Conservation (phyloP, 495 filamentous ascomycete genomes). For the Entonaema liquescens region DNA sequence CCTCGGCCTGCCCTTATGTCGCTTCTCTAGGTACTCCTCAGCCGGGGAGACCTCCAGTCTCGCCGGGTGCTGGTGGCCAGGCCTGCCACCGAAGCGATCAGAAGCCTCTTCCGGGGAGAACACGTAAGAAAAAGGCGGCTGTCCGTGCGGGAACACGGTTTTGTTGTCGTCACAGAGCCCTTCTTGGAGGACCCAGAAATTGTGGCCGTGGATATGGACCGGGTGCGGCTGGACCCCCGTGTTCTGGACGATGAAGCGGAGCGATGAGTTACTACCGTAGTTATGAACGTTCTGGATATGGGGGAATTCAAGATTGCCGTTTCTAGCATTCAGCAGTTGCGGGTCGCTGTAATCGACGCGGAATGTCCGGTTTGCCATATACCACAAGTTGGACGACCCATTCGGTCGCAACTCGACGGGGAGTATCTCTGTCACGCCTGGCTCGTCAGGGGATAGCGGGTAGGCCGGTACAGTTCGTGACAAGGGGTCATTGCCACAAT, state of each 20-base stretch:
- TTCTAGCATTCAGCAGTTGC: conserved; percentile 59
- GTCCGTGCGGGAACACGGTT: conserved; percentile 23
- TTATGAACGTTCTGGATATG: conserved; percentile 64
- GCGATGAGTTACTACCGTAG: conserved; percentile 57
- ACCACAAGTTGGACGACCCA: conserved; percentile 59
- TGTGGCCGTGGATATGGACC: conserved; percentile 67
- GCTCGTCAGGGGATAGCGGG: conserved; percentile 53
- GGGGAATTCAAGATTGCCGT: conserved; percentile 60
- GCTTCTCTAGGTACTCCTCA: background rate
- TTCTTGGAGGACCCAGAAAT: conserved; percentile 63
- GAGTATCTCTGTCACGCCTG: conserved; percentile 53
- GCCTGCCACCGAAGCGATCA: conserved; percentile 11
- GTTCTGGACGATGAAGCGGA: conserved; percentile 61
- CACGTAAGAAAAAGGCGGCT: conserved; percentile 8
- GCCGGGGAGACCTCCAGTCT: background rate
- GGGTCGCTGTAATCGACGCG: conserved; percentile 67
- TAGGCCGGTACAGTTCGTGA: conserved; percentile 58
- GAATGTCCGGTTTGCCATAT: conserved; percentile 62
- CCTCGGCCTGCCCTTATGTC: background rate
- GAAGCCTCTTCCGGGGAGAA: conserved; percentile 18
- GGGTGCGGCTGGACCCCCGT: conserved; percentile 51
- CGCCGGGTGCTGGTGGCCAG: background rate
- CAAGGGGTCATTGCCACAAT: conserved; percentile 60
- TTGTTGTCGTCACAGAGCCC: conserved; percentile 36
- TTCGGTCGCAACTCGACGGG: conserved; percentile 61